Evolutionary conservation across 768 basidiomycete species (phyloP).

Genomic region (Tephrocybe rancida): DNA sequence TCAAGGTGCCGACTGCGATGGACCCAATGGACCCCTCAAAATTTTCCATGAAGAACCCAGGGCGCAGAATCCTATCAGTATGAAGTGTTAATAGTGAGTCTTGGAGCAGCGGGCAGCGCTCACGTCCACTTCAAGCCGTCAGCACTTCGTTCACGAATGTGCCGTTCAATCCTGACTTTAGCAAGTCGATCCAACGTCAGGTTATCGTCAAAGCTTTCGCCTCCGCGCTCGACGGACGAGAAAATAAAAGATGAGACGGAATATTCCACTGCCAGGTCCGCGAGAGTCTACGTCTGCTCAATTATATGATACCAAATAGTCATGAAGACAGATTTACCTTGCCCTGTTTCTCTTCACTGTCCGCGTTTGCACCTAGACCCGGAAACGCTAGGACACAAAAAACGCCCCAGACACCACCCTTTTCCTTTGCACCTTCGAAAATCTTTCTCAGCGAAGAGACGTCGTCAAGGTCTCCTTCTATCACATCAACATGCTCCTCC

Average conservation of each 20-base stretch:
- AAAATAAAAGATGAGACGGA: constrained; percentile 35
- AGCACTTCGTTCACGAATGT: constrained; percentile 29
- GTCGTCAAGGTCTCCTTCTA: constrained; percentile 37
- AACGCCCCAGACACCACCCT: constrained; percentile 38
- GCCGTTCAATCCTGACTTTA: constrained; percentile 39
- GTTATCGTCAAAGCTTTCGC: constrained; percentile 34
- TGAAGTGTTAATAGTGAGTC: background rate
- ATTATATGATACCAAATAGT: background rate
- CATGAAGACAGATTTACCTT: constrained; percentile 27
- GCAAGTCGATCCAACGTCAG: constrained; percentile 28
- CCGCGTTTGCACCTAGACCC: constrained; percentile 40
- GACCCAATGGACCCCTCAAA: constrained; percentile 39
- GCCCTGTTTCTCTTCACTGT: constrained; percentile 41
- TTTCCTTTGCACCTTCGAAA: constrained; percentile 33
- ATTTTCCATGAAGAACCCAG: constrained; percentile 48
- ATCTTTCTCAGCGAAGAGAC: constrained; percentile 28
- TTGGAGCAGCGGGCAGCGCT: constrained; percentile 13
- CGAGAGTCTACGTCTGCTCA: constrained; percentile 26
- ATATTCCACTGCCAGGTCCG: constrained; percentile 38
- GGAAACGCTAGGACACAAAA: constrained; percentile 41
- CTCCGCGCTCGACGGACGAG: constrained; percentile 40
- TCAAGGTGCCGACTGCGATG: constrained; percentile 34
- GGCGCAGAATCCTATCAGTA: constrained; percentile 36
- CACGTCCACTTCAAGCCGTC: constrained; percentile 40
- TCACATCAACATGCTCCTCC: constrained; percentile 31